Base-by-base conservation (phyloP, 306 rosid genomes). In the Quercus mongolica region DNA sequence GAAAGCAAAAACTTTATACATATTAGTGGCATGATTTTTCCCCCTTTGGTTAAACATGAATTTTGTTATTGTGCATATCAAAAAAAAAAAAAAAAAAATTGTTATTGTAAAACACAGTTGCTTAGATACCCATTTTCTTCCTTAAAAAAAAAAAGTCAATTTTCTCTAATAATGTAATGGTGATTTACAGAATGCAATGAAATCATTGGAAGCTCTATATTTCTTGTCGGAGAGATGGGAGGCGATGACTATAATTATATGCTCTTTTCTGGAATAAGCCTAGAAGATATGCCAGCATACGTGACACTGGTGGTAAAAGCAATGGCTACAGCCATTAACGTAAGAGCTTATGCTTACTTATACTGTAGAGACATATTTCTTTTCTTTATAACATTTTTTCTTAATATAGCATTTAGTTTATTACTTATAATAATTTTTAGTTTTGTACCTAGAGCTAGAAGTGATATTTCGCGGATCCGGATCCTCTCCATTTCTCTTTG, bases 201-300 rank as follows among this genome's bases (percentile, higher is more conserved):
- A 72, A 41, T 84, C 19, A 41, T 91, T 30, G 71, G 55, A 9
- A 83, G 62, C 1, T 89, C 93, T 5, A 35, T 89, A 62, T 74
- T 91, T 87, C 69, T 89, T 1, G 68, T 78, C 70, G 96, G 93
- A 71, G 92, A 89, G 74, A 89, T 89, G 26, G 96, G 93, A 73
- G 93, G 93, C 74, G 88, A 91, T 14, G 96, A 91, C 74, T 81
- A 85, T 58, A 87, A 84, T 68, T 13, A 31, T 67, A 72, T 86
- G 17, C 80, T 91, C 0, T 26, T 26, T n/a, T 0, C 0, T 1
- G 20, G 54, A 56, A 82, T 14, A 28, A 59, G 76, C 68, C 1
- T 81, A 26, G 63, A 31, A 35, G 85, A 77, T 65, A 11, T 89
- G 78, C 80, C 63, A 63, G 55, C 88, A 21, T 83, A 72, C 5